Evolutionary conservation across 2,329 filamentous ascomycete genomes (phyloP), one percentile per base, ranked within the genome.

Genomic region (Ophiostoma perfectum): DNA sequence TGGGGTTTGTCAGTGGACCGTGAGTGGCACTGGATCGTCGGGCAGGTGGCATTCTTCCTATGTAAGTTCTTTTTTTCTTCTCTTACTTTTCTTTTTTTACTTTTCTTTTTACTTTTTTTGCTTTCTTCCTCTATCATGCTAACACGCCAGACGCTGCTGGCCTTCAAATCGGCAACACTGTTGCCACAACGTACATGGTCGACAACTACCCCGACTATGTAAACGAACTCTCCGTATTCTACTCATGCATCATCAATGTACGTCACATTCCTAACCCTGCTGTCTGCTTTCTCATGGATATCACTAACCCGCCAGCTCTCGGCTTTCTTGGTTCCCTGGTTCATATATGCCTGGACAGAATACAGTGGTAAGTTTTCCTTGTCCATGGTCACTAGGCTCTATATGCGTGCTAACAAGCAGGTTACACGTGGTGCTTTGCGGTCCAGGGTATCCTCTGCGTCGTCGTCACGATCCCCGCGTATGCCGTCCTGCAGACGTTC

Each of bases 141-240:
- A 11, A 55, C 49, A 3, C 5, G 1, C 9, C 7, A 55, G 49
- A 55, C 49, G 49, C 49, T 5, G 80, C 82, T 0, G 84, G 84
- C n/a, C 81, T 86, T 70, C 84, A 87, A 70, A 82, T 85, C 66
- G 83, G 84, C 44, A 86, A 86, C 73, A 84, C 83, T 27, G 49
- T 55, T 18, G 49, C 27, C 9, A 55, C 49, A 11, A 55, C 66
- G 5, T 86, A 86, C 73, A 78, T 86, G 16, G 80, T 86, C 45
- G 84, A 87, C 73, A 79, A 79, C 63, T 86, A 86, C 73, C 83
- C 83, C 0, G 74, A 83, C 16, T 83, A 86, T 72, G 81, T 81
- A 49, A 86, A 83, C 74, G 81, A 81, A 58, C 78, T 83, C 49
- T 79, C 85, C 44, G 83, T 81, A 7, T 86, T 55, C 7, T 55